phyloP scores from a whole-genome alignment of 1,284 basidiomycete species.

The Ustilago nuda region DNA sequence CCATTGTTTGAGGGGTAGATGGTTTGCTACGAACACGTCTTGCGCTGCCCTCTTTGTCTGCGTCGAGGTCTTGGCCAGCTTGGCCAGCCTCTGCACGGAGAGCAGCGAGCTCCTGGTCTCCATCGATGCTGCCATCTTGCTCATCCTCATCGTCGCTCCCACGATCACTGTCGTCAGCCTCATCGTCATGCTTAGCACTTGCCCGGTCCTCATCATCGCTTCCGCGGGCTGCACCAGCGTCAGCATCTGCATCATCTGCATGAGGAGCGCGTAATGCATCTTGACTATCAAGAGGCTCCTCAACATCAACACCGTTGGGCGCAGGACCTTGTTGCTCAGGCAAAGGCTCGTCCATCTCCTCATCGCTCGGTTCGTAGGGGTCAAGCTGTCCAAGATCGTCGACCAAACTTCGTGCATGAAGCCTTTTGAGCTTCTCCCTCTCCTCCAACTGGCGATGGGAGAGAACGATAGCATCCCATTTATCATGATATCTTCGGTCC shows the following conservation, averaged over 20 bases:
- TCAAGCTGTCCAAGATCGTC: slow-evolving; percentile 56
- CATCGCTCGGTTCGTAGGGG: slow-evolving; percentile 52
- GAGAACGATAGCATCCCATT: slow-evolving; percentile 60
- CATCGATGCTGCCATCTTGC: slow-evolving; percentile 55
- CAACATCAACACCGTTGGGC: slow-evolving; percentile 13
- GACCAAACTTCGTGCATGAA: slow-evolving; percentile 48
- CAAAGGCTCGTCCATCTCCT: slow-evolving; percentile 29
- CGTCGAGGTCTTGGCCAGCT: slow-evolving; percentile 46
- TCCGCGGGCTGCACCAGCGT: slow-evolving; percentile 12
- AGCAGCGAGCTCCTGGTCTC: slow-evolving; percentile 62
- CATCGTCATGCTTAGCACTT: slow-evolving; percentile 25
- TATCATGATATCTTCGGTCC: slow-evolving; percentile 53
- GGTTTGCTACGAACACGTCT: slow-evolving; percentile 32
- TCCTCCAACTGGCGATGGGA: slow-evolving; percentile 53
- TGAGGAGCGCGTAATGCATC: slow-evolving; percentile 2
- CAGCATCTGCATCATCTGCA: slow-evolving; percentile 16
- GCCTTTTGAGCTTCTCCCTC: slow-evolving; percentile 42
- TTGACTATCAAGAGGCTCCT: slow-evolving; percentile 7
- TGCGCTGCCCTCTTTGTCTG: slow-evolving; percentile 22
- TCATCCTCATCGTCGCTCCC: slow-evolving; percentile 48
- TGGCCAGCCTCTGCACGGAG: slow-evolving; percentile 53
- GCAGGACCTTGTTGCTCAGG: slow-evolving; percentile 9
- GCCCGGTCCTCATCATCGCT: slow-evolving; percentile 17
- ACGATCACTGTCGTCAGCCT: slow-evolving; percentile 31
- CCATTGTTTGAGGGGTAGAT: slow-evolving; percentile 12